A percentile compares a stretch with the other conserved stretches of the same genome.
Conservation (phyloP, 164 flowering plant genomes). For the Litsea cubeba region DNA sequence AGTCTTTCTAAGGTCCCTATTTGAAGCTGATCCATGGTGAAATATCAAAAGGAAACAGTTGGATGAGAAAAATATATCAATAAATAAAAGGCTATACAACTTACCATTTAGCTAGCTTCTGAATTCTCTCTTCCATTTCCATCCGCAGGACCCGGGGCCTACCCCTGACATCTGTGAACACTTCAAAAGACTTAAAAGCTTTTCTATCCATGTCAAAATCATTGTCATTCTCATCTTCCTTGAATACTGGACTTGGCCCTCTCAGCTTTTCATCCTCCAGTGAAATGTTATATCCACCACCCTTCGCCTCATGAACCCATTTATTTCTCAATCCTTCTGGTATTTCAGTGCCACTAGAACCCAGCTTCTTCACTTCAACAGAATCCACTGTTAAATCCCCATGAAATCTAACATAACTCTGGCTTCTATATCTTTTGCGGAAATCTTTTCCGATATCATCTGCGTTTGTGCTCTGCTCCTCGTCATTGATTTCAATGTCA, state of each 20-base stretch:
- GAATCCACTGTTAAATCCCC: background rate
- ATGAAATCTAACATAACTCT: background rate
- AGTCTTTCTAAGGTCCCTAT: background rate
- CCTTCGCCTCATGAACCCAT: background rate
- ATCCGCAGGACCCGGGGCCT: conserved; percentile 43
- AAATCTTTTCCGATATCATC: background rate
- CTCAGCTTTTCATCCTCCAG: background rate
- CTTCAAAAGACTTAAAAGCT: conserved; percentile 59
- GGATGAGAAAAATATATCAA: background rate
- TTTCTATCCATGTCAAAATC: conserved; percentile 46
- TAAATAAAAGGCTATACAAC: conserved; percentile 12
- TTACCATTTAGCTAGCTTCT: conserved; percentile 73
- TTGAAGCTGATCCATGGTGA: background rate
- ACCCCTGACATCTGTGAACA: conserved; percentile 37
- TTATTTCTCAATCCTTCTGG: background rate
- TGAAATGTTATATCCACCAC: conserved; percentile 3
- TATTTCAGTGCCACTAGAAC: background rate
- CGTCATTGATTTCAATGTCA: background rate
- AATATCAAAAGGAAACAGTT: background rate
- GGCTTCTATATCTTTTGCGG: conserved; percentile 1
- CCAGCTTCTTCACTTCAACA: conserved; percentile 1
- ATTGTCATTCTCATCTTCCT: conserved; percentile 16
- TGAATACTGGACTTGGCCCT: background rate
- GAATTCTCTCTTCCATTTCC: conserved; percentile 87
- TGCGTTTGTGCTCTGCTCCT: background rate